These are phyloP conservation scores for Lasiodiplodia citricola DNA, from an alignment of 2,329 filamentous ascomycete genomes.

Conservation along the genomic window DNA sequence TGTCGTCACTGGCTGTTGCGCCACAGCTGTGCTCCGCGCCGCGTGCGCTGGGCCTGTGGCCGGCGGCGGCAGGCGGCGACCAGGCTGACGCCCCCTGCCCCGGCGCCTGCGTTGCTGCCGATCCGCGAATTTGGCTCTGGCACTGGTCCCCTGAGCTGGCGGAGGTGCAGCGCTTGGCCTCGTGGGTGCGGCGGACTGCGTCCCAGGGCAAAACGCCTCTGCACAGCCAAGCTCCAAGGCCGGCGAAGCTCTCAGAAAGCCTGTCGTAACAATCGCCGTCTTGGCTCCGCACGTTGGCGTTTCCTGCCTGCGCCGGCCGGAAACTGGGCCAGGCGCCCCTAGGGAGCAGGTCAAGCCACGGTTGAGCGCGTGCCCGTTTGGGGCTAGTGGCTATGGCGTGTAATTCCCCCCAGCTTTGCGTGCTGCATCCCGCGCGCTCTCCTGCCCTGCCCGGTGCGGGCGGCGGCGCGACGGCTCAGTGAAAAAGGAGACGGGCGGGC, in stretches of 20 bases:
- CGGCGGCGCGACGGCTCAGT: neutral
- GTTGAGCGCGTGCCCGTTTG: neutral
- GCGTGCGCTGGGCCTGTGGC: neutral
- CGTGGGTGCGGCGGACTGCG: constrained; percentile 15
- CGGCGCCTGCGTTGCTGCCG: neutral
- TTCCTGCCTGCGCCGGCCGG: neutral
- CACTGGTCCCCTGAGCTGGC: constrained; percentile 14
- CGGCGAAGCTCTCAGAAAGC: neutral
- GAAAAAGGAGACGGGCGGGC: neutral
- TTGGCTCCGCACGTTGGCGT: constrained; percentile 7
- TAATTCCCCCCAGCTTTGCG: constrained; percentile 18
- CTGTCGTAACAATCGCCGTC: neutral
- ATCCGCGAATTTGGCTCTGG: constrained; percentile 5
- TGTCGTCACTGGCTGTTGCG: constrained; percentile 1
- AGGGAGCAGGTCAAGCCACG: constrained; percentile 2
- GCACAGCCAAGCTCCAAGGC: neutral
- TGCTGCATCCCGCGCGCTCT: neutral
- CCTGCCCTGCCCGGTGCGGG: neutral
- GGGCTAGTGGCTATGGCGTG: constrained; percentile 18
- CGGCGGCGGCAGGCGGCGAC: neutral
- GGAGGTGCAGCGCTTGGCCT: neutral
- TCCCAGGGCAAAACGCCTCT: constrained; percentile 1
- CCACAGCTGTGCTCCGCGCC: constrained; percentile 6
- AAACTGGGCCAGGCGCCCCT: neutral
- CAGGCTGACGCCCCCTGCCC: neutral